Conservation (phyloP, 306 rosid genomes). For the Comarum palustre region DNA sequence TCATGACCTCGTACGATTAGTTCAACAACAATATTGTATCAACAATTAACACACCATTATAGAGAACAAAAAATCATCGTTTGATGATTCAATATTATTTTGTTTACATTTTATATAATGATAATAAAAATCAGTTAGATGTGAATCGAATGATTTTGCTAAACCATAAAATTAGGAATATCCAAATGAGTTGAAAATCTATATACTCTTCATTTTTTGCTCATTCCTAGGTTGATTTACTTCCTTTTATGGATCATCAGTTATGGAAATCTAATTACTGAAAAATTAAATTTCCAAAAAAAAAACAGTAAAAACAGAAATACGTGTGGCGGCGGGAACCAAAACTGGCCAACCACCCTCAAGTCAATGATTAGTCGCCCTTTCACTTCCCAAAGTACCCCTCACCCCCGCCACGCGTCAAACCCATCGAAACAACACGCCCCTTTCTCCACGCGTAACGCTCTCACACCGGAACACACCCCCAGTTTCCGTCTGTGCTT, state of each 20-base stretch:
- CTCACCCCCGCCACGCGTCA: slow-evolving; percentile 10
- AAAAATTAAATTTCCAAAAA: not conserved
- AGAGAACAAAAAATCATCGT: too few relatives aligned
- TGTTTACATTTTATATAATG: too few relatives aligned
- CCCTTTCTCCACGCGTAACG: slow-evolving; percentile 1
- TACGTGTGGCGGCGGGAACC: slow-evolving; percentile 5
- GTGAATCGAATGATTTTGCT: too few relatives aligned
- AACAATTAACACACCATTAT: too few relatives aligned
- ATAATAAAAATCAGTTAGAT: too few relatives aligned
- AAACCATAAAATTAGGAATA: too few relatives aligned
- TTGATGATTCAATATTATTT: too few relatives aligned
- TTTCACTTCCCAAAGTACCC: slow-evolving; percentile 22
- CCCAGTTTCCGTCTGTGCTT: not conserved
- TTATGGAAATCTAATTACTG: not conserved
- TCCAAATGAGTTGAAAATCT: not conserved
- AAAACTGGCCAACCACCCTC: not conserved
- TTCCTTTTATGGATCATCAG: not conserved
- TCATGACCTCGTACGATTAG: too few relatives aligned
- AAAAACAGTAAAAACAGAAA: not conserved
- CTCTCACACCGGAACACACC: not conserved
- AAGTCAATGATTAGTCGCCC: slow-evolving; percentile 35
- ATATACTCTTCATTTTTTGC: not conserved
- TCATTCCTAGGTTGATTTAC: not conserved
- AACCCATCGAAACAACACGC: not conserved
- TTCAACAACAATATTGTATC: too few relatives aligned